phyloP scores from a whole-genome alignment of 345 rosid genomes.

The Tarenaya hassleriana region DNA sequence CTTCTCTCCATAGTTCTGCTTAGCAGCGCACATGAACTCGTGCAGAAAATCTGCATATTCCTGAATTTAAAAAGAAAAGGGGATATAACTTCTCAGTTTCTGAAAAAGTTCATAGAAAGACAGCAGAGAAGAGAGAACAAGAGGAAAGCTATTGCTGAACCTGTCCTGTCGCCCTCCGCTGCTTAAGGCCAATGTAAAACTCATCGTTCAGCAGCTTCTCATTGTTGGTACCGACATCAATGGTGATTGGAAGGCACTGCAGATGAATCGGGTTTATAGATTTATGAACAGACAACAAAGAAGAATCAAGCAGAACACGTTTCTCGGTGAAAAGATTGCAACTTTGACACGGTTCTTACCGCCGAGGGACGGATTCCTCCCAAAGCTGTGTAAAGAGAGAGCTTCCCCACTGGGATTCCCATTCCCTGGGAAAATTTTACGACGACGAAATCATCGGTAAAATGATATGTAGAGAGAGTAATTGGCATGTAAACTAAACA shows the following conservation, averaged over 20 bases:
- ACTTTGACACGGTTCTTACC: constrained; percentile 37
- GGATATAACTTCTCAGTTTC: constrained; percentile 20
- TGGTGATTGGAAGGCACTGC: constrained; percentile 88
- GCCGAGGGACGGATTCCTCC: constrained; percentile 92
- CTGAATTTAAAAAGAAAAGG: constrained; percentile 32
- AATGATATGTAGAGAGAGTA: no score
- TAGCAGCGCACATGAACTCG: constrained; percentile 92
- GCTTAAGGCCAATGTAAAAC: constrained; percentile 77
- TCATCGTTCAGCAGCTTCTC: constrained; percentile 66
- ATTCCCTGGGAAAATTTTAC: constrained; percentile 50
- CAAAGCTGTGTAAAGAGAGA: constrained; percentile 76
- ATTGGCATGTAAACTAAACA: constrained; percentile 10
- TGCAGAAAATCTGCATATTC: constrained; percentile 86
- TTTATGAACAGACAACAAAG: neutral
- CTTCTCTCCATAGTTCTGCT: constrained; percentile 94
- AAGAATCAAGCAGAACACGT: neutral
- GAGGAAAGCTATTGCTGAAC: constrained; percentile 26
- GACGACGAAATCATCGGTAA: neutral
- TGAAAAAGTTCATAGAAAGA: constrained; percentile 8
- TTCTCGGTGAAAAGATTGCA: neutral
- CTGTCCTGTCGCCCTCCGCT: constrained; percentile 78
- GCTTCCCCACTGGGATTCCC: constrained; percentile 96
- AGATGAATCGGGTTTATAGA: neutral
- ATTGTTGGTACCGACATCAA: constrained; percentile 96
- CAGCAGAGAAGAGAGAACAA: constrained; percentile 7